These are phyloP conservation scores for Viola pubescens DNA, from an alignment of 441 rosid genomes.

Conservation along the genomic window DNA sequence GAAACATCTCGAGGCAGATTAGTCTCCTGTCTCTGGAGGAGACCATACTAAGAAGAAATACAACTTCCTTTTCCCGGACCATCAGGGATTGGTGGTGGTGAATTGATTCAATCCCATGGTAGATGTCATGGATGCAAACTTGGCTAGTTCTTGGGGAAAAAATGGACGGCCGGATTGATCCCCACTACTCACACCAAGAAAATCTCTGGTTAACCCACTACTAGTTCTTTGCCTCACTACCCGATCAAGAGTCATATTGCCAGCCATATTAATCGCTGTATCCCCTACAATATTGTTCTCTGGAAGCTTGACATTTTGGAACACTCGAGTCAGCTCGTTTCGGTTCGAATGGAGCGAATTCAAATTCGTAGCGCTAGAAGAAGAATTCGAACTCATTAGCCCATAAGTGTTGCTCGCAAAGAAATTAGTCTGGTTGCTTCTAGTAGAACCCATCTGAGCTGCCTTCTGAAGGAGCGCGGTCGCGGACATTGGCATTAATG, in stretches of 20 bases:
- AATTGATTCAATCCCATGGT: slow-evolving; percentile 35
- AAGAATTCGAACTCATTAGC: slow-evolving; percentile 32
- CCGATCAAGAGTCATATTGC: slow-evolving; percentile 26
- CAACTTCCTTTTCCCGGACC: not conserved
- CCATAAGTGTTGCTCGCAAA: slow-evolving; percentile 26
- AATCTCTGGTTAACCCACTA: slow-evolving; percentile 56
- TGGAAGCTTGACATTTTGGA: slow-evolving; percentile 19
- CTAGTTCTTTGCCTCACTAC: slow-evolving; percentile 29
- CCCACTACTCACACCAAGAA: slow-evolving; percentile 61
- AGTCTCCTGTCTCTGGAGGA: too few relatives aligned
- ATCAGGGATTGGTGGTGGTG: slow-evolving; percentile 21
- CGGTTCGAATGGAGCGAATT: slow-evolving; percentile 16
- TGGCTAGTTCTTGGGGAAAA: slow-evolving; percentile 59
- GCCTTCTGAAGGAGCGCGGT: slow-evolving; percentile 88
- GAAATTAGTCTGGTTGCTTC: slow-evolving; percentile 40
- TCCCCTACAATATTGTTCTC: slow-evolving; percentile 1
- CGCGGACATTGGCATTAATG: slow-evolving; percentile 67
- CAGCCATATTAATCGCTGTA: slow-evolving; percentile 14
- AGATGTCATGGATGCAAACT: slow-evolving; percentile 58
- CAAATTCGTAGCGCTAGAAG: slow-evolving; percentile 20
- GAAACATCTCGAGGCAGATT: too few relatives aligned
- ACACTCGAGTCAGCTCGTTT: slow-evolving; percentile 24
- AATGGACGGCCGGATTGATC: slow-evolving; percentile 30
- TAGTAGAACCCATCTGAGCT: slow-evolving; percentile 73
- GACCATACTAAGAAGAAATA: too few relatives aligned